Evolutionary conservation across 1,284 basidiomycete species (phyloP), one percentile per base, ranked within the genome.

Genomic region (Rhodotorula sp.): DNA sequence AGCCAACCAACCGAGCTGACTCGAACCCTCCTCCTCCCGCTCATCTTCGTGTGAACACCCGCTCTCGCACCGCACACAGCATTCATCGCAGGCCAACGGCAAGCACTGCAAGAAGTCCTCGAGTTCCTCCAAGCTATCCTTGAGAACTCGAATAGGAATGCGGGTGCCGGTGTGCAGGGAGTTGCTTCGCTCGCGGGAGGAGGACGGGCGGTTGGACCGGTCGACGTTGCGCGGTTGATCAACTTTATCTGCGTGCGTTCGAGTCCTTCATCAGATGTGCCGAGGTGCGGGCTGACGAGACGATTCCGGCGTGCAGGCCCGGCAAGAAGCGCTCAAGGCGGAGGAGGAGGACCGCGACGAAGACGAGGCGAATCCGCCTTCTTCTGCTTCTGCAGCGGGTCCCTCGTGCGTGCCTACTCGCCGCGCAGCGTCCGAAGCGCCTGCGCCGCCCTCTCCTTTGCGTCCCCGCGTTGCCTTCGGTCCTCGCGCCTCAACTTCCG

Each of bases 31-130:
- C n/a, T 34, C 46, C 9, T 37, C 53, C 44, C 37, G 10, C 31
- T 28, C 64, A 8, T 28, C n/a, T 40, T 28, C 8, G 20, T 30
- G 18, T 30, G 18, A 11, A 44, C 22, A 9, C 28, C 20, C 16
- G n/a, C 46, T 2, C 40, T 22, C 30, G 8, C 48, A 11, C 40
- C 40, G 11, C n/a, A 26, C 37, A 24, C 63, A 75, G 73, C 73
- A 0, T 75, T 69, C 67, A 64, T 69, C 26, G 67, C 68, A 2
- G 73, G 73, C 13, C 72, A 75, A 71, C 67, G 67, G 16, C 71
- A 75, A 60, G 73, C 73, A 3, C 47, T 75, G 5, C 71, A 72
- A 51, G 73, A 75, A 30, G 73, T 75, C 8, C 73, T 75, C 64
- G 71, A 75, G 63, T 73, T 72, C 60, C 37, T 75, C 24, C 73